phyloP scores from a whole-genome alignment of 2,329 filamentous ascomycete species.

The Fusarium subtropicale region DNA sequence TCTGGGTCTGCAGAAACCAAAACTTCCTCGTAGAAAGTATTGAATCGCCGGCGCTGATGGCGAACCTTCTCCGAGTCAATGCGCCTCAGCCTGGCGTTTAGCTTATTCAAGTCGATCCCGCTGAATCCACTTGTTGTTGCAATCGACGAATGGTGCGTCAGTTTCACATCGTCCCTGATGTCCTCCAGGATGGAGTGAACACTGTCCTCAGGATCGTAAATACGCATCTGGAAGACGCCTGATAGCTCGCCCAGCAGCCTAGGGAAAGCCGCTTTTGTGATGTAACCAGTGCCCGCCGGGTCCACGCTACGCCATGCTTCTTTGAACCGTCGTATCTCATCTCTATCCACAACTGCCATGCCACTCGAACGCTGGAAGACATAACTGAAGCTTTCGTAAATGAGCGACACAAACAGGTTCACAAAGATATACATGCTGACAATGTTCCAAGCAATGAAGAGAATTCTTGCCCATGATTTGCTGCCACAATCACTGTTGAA shows the following conservation, averaged over 20 bases:
- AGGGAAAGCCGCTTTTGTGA: constrained; percentile 89
- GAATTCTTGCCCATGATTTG: constrained; percentile 83
- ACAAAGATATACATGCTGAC: constrained; percentile 99
- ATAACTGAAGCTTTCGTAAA: constrained; percentile 99
- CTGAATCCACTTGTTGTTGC: constrained; percentile 63
- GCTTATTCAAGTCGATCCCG: constrained; percentile 77
- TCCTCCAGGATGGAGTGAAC: constrained; percentile 89
- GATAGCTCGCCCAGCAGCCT: constrained; percentile 90
- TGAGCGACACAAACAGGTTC: constrained; percentile 96
- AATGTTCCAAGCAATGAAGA: constrained; percentile 98
- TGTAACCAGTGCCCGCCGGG: constrained; percentile 89
- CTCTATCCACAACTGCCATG: constrained; percentile 88
- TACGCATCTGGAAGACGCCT: constrained; percentile 95
- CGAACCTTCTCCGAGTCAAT: constrained; percentile 83
- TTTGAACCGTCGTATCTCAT: constrained; percentile 97
- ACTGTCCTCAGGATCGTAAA: constrained; percentile 92
- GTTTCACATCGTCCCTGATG: constrained; percentile 70
- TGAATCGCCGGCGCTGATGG: constrained; percentile 81
- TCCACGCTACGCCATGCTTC: constrained; percentile 98
- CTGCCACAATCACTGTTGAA: constrained; percentile 95
- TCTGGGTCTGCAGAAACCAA: constrained; percentile 92
- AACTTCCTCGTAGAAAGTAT: constrained; percentile 97
- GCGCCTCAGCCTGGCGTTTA: constrained; percentile 77
- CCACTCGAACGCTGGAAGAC: constrained; percentile 97
- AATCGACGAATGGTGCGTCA: constrained; percentile 66